Base-by-base conservation (phyloP, 352 stramenopile species). In the Phytophthora chlamydospora region DNA sequence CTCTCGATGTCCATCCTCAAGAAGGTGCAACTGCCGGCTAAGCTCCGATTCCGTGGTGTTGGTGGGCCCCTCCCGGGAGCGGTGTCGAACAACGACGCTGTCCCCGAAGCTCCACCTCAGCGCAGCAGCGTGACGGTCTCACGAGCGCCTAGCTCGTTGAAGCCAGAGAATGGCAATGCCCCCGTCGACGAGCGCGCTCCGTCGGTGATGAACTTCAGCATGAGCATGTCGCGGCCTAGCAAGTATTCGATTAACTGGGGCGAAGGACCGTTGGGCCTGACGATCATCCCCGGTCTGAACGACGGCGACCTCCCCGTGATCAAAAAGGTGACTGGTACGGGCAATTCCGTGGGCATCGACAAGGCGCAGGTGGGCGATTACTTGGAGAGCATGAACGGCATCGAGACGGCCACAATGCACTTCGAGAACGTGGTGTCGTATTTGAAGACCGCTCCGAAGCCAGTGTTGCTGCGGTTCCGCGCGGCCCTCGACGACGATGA, bases 1-100 rank as follows among this genome's bases (percentile, higher is more conserved):
- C 66, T 95, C 19, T 93, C 84, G 29, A 95, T 95, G 86, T 95
- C 86, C 24, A 93, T 95, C 49, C 58, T 95, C 17, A 95, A 95
- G 66, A 95, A 95, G 57, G 86, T 95, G 36, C 86, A 95, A 40
- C 53, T 95, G 19, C 86, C 86, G 2, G 86, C 86, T 2, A 93
- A 90, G 63, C 77, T 95, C 7, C 83, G 83, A 50, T 95, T 95
- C 66, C 86, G 86, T 13, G 86, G 86, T 66, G 84, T 95, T 6
- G 86, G 86, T 27, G 86, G 86, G 13, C 74, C 81, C 4, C 11
- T 65, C n/a, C 60, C 71, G 1, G 75, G 49, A n/a, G 42, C 72
- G 4, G 34, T 48, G 31, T 50, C 52, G 5, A 65, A 63, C 13
- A 68, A 49, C 6, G 58, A 69, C 5, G 33, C 42, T 17, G 33